Base-by-base conservation (phyloP, 371 early-diverging fungal genomes). In the Zancudomyces culisetae region DNA sequence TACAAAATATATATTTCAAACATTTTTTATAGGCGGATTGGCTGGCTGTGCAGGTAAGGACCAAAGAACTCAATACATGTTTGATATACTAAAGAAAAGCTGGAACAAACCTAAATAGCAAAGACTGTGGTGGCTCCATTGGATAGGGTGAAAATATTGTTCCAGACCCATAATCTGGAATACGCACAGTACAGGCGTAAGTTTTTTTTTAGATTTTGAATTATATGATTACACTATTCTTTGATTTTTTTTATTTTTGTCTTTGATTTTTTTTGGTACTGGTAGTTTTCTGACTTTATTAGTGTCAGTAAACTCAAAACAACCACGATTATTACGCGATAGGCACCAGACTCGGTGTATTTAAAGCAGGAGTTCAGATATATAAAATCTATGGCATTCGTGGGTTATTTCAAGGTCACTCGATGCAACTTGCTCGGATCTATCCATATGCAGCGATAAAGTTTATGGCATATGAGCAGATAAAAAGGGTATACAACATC, bases 401-500 rank as follows among this genome's bases (percentile, higher is more conserved):
- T 2, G 96, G 93, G 1, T 72, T 97, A 27, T 94, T 88, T 61
- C 90, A 89, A 68, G 97, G 97, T 24, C 93, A 96, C 65, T 83
- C 83, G 15, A 93, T 85, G 30, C 94, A 91, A 23, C 68, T 96
- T 13, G 66, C 90, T 2, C 70, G 97, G 42, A 90, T 96, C 42
- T 93, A 92, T 59, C 97, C 97, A 1, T 96, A 92, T 60, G 90
- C 93, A 0, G 87, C 93, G 2, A 85, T 93, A 63, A 93, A 92
- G 66, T 96, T 90, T 60, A 86, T 93, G 74, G 78, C 86, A 2
- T 90, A 84, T 56, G 94, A 91, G 63, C 90, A 91, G 65, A 81
- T 75, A 57, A 77, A 80, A 61, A 71, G 68, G 41, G 79, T 81
- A 76, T 61, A 69, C 46, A 24, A 27, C 24, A 4, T 18, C 42